These are phyloP conservation scores for Xylaria sp. DNA, from an alignment of 2,329 filamentous ascomycete species.

Conservation along the genomic window DNA sequence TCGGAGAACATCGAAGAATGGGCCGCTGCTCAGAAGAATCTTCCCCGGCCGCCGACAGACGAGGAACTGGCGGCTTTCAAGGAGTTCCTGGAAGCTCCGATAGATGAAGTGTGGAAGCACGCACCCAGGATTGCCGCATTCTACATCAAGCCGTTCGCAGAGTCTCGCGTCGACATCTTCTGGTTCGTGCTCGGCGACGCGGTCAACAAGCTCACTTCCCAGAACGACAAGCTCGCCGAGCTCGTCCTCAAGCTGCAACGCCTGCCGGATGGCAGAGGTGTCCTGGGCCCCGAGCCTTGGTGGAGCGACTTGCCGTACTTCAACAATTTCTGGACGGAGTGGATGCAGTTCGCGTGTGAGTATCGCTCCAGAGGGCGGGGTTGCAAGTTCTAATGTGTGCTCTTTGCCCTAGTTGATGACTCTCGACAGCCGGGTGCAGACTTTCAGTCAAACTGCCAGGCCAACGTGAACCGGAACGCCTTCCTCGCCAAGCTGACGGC, in stretches of 20 bases:
- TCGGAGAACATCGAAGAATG: conserved; percentile 13
- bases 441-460: conserved; percentile 7
- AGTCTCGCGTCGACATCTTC: conserved; percentile 14
- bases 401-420: conserved; percentile 1
- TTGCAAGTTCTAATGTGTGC: background rate
- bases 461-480: conserved; percentile 17
- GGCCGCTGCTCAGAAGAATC: conserved; percentile 10
- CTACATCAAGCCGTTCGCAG: conserved; percentile 14
- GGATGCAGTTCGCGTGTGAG: conserved; percentile 17
- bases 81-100: conserved; percentile 7
- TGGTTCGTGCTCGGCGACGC: conserved; percentile 18
- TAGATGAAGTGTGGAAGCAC: conserved; percentile 9
- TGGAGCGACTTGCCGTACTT: conserved; percentile 16
- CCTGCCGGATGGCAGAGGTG: conserved; percentile 14
- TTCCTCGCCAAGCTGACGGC: conserved; percentile 19
- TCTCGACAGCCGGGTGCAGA: background rate
- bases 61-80: conserved; percentile 9
- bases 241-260: conserved; percentile 17
- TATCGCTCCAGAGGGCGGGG: background rate
- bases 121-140: conserved; percentile 8
- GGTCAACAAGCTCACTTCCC: conserved; percentile 13
- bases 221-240: conserved; percentile 21
- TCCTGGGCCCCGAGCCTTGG: conserved; percentile 17
- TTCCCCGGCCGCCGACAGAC: conserved; percentile 10
- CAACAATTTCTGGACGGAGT: conserved; percentile 19